Evolutionary conservation across 2,329 filamentous ascomycete species (phyloP), one percentile per base, ranked within the genome.

Genomic region (Xylariaceae sp.): DNA sequence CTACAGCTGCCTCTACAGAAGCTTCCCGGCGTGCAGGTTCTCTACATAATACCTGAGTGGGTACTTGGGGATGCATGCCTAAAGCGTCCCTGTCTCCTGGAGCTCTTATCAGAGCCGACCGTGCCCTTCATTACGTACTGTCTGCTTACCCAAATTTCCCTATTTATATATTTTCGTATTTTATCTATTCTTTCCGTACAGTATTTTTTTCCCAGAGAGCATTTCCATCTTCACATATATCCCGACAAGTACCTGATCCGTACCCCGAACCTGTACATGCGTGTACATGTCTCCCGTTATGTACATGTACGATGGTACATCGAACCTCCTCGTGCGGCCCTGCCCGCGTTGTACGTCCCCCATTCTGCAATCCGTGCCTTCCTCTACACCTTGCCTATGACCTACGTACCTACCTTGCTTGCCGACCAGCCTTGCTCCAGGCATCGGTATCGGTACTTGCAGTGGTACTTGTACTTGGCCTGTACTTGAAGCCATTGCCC

Each of bases 21-120:
- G 59, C 51, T 52, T 53, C 54, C 53, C 44, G 35, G 34, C 45
- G 35, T 53, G 44, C 53, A 59, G 49, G 53, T 55, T 51, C 47
- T 9, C 39, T 54, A 30, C 23, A 30, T 30, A 48, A 57, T 53
- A 44, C 52, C 53, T 56, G 57, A 58, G 62, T 58, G 59, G 62
- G 56, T 62, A 60, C 57, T 50, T 49, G 8, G 42, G 37, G 30
- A 55, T 55, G 54, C 59, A 54, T 42, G 48, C 55, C 54, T n/a
- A 53, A 30, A 60, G 55, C 55, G 62, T 64, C 59, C 62, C 62
- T 62, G 56, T 56, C 62, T 63, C 56, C 55, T 56, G 62, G 61
- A 61, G 61, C 58, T 53, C 53, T 56, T 53, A 55, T 62, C 53
- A 45, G 58, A 56, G 51, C 57, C 51, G 56, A 53, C 50, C 9